Percentiles rank a stretch among this genome's conserved stretches.
Evolutionary conservation across 1,139 yeast genomes (phyloP).

Genomic region (Groenewaldozyma sp.): DNA sequence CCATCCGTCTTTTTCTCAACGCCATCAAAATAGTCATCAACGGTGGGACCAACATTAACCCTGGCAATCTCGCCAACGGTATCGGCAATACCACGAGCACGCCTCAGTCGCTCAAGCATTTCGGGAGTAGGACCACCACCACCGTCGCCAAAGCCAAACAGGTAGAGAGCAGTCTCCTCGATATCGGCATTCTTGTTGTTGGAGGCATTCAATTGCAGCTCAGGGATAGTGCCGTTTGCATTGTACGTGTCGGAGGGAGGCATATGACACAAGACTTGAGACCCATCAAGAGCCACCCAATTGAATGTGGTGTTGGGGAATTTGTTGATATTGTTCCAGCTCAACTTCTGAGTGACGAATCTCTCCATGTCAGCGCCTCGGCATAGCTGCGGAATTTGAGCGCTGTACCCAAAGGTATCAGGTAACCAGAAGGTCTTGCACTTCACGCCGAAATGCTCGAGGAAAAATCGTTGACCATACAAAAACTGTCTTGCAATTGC

Average conservation of each 20-base stretch:
- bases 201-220: conserved; percentile 64
- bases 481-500: conserved; percentile 79
- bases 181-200: conserved; percentile 78
- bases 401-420: conserved; percentile 91
- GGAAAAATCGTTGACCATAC: conserved; percentile 80
- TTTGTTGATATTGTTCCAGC: conserved; percentile 88
- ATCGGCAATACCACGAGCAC: conserved; percentile 80
- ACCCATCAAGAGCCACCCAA: conserved; percentile 89
- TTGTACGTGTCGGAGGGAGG: conserved; percentile 98
- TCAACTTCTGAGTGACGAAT: conserved; percentile 82
- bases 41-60: conserved; percentile 64
- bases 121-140: conserved; percentile 97
- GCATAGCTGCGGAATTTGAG: conserved; percentile 88
- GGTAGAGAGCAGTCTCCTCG: conserved; percentile 61
- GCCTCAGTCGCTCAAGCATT: conserved; percentile 83
- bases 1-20: conserved; percentile 51
- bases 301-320: conserved; percentile 91
- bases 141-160: conserved; percentile 94
- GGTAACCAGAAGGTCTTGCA: conserved; percentile 89
- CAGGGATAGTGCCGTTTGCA: conserved; percentile 85
- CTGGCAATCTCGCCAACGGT: conserved; percentile 72
- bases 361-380: conserved; percentile 71
- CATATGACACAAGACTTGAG: conserved; percentile 91
- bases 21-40: conserved; percentile 67
- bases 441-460: conserved; percentile 64